Base-by-base conservation (phyloP, 441 rosid genomes). In the Manihot esculenta region DNA sequence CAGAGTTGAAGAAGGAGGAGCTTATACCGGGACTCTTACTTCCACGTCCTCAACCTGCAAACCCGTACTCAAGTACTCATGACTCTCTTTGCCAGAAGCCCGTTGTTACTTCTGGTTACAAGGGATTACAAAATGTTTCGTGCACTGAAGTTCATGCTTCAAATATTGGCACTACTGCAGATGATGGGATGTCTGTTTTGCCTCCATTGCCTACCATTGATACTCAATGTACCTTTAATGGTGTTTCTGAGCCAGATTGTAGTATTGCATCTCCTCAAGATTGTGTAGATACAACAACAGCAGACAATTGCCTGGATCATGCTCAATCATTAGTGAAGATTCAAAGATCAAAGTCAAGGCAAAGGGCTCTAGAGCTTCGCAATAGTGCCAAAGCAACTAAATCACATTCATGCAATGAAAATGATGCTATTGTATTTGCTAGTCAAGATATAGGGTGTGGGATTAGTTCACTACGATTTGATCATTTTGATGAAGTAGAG, bases 321-420 rank as follows among this genome's bases (percentile, higher is more conserved):
- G 73, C 74, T 71, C 79, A 72, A 63, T 86, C 98, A 48, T 74
- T 88, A 76, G 88, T 81, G 64, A 93, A 83, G 75, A 79, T 93
- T 80, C 93, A 88, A 76, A 96, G 97, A 77, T 96, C 98, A 26
- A 91, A 80, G 80, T 83, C 92, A 11, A 93, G 99, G 84, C 97
- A 96, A 79, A 79, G 66, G 85, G 94, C 85, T 81, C 62, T 93
- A 69, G 85, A 85, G 84, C 75, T 80, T 77, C 98, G 97, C 18
- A 86, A 81, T 74, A 88, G 97, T 78, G 83, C 81, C 14, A 88
- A 87, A 81, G 83, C 82, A 58, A 73, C 77, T 12, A 84, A 76
- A 77, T 77, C 72, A 48, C 38, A 76, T 78, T 80, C 77, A 42
- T 45, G 30, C 57, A 64, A 70, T 77, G 76, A 73, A 66, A 73